Percentiles rank a stretch among this genome's conserved stretches.
Conservation (phyloP, 2,329 filamentous ascomycete species). For the Penicillium sp. region DNA sequence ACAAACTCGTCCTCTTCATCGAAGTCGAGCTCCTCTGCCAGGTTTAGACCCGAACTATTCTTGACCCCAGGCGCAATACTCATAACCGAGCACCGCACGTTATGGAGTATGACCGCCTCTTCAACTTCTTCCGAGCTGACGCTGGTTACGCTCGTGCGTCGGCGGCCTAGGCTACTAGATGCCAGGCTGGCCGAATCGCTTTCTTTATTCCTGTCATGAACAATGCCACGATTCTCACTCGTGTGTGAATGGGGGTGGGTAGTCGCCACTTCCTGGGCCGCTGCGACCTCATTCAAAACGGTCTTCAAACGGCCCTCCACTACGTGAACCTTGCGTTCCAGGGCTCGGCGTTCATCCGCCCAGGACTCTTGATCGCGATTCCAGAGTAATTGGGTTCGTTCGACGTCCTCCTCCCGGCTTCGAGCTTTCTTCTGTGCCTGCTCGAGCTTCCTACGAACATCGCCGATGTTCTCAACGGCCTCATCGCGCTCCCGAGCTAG, state of each 20-base stretch:
- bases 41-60: slow-evolving; percentile 56
- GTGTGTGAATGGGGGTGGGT: slow-evolving; percentile 26
- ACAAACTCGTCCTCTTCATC: slow-evolving; percentile 62
- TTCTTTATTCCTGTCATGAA: slow-evolving; percentile 51
- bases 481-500: slow-evolving; percentile 78
- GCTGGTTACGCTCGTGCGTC: slow-evolving; percentile 50
- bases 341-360: slow-evolving; percentile 71
- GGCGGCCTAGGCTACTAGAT: slow-evolving; percentile 57
- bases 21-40: slow-evolving; percentile 85
- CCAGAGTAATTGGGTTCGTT: slow-evolving; percentile 70
- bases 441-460: slow-evolving; percentile 70
- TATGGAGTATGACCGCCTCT: slow-evolving; percentile 41
- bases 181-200: slow-evolving; percentile 64
- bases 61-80: slow-evolving; percentile 51
- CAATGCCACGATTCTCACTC: slow-evolving; percentile 55
- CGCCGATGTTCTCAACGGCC: slow-evolving; percentile 61
- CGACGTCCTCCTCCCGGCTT: slow-evolving; percentile 71
- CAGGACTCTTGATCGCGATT: slow-evolving; percentile 73
- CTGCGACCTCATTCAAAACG: slow-evolving; percentile 71
- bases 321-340: slow-evolving; percentile 81
- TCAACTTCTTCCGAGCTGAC: slow-evolving; percentile 44
- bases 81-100: slow-evolving; percentile 64
- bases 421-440: slow-evolving; percentile 66
- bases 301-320: slow-evolving; percentile 76
- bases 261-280: slow-evolving; percentile 29